These are phyloP conservation scores for Kentomonas sorsogonicus DNA, from an alignment of 208 protist genomes.

Conservation along the genomic window DNA sequence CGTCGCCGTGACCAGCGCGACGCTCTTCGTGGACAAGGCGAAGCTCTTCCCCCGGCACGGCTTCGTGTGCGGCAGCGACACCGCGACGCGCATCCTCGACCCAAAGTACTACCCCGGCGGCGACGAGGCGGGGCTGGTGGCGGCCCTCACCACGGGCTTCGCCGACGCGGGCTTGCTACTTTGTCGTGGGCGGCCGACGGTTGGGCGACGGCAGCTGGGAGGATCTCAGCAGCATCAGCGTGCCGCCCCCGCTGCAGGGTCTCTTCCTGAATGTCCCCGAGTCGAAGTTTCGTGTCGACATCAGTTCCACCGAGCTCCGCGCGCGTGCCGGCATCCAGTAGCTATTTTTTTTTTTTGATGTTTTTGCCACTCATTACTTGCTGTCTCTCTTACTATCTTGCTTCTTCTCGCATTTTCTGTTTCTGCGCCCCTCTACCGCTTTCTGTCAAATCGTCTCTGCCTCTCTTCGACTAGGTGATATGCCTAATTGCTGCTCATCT, in stretches of 20 bases:
- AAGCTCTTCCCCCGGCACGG: constrained; percentile 52
- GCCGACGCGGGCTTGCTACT: constrained; percentile 28
- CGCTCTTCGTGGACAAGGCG: constrained; percentile 64
- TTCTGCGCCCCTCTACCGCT: not conserved
- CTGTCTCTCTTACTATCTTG: too few species aligned
- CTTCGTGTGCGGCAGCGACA: constrained; percentile 75
- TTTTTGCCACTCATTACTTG: not conserved
- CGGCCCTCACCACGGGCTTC: constrained; percentile 19
- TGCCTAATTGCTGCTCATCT: not conserved
- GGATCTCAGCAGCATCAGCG: constrained; percentile 25
- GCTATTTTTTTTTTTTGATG: not conserved
- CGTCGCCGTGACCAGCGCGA: constrained; percentile 50
- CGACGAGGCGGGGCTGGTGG: constrained; percentile 26
- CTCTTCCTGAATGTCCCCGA: constrained; percentile 48
- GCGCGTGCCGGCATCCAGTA: not conserved
- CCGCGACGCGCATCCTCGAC: constrained; percentile 56
- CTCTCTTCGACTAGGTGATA: too few species aligned
- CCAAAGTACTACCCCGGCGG: constrained; percentile 51
- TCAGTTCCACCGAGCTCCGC: constrained; percentile 70
- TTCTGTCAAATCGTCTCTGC: not conserved
- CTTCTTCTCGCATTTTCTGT: not conserved
- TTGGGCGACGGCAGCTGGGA: constrained; percentile 23
- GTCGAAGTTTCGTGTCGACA: constrained; percentile 53
- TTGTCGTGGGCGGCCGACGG: constrained; percentile 34
- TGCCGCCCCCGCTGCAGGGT: constrained; percentile 32